phyloP scores from a whole-genome alignment of 352 stramenopile genomes.

The Phytophthora sp. region DNA sequence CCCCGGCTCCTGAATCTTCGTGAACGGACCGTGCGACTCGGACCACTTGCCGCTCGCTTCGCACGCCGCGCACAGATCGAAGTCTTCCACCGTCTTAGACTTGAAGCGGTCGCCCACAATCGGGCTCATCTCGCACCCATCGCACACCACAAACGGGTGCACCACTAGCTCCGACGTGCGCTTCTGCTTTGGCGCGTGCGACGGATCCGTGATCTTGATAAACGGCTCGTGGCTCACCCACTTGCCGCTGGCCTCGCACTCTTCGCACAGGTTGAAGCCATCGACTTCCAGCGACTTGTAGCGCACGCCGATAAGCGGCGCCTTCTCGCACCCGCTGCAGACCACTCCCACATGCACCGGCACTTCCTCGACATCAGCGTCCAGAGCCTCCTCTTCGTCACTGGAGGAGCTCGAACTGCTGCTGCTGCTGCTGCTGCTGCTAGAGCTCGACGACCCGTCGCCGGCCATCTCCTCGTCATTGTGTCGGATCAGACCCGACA shows the following conservation, averaged over 20 bases:
- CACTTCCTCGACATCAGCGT: constrained; percentile 23
- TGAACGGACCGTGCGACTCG: constrained; percentile 60
- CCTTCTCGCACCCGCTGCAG: constrained; percentile 67
- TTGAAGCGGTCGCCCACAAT: constrained; percentile 76
- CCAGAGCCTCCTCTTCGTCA: constrained; percentile 8
- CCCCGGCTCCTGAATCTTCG: constrained; percentile 42
- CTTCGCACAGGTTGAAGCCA: constrained; percentile 83
- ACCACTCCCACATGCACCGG: constrained; percentile 44
- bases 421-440: constrained; percentile 21
- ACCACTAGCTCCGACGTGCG: constrained; percentile 31
- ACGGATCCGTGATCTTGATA: constrained; percentile 82
- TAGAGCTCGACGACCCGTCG: constrained; percentile 32
- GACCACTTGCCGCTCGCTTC: constrained; percentile 51
- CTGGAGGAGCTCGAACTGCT: neutral
- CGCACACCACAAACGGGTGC: constrained; percentile 61
- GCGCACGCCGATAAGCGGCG: constrained; percentile 59
- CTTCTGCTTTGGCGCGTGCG: constrained; percentile 49
- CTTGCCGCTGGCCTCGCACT: constrained; percentile 65
- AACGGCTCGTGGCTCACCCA: constrained; percentile 61
- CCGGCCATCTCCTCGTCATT: constrained; percentile 38
- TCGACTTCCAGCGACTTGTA: constrained; percentile 81
- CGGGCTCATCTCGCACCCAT: constrained; percentile 65
- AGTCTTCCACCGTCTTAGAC: constrained; percentile 60
- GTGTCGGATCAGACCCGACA: constrained; percentile 35
- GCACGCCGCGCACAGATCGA: constrained; percentile 73